These are phyloP conservation scores for Sporothrix globosa DNA, from an alignment of 2,329 filamentous ascomycete genomes.

Conservation along the genomic window DNA sequence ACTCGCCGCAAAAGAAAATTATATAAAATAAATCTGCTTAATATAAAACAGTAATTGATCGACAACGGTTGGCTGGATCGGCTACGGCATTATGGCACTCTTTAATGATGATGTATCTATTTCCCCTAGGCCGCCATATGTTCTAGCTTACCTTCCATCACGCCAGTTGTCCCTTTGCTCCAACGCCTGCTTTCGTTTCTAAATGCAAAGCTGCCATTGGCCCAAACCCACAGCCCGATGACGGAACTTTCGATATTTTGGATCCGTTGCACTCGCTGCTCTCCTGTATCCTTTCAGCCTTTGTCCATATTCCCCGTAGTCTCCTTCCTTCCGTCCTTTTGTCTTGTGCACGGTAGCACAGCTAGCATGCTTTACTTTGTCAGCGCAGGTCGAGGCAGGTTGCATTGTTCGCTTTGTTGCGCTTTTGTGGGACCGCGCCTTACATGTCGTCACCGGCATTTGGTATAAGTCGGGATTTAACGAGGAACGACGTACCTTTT, in stretches of 20 bases:
- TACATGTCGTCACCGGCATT: constrained; percentile 19
- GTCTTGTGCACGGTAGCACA: not conserved
- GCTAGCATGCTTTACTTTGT: constrained; percentile 4
- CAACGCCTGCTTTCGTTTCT: not conserved
- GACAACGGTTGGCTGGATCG: not conserved
- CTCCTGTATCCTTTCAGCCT: not conserved
- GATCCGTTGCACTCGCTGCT: not conserved
- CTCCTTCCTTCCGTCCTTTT: not conserved
- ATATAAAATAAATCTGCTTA: not conserved
- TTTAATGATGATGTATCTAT: constrained; percentile 17
- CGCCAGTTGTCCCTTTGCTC: not conserved
- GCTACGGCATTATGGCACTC: not conserved
- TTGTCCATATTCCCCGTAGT: not conserved
- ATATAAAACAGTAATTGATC: not conserved
- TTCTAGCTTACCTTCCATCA: too few relatives aligned
- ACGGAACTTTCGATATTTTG: not conserved
- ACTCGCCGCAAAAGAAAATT: not conserved
- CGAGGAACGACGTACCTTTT: constrained; percentile 2
- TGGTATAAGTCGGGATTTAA: constrained; percentile 5
- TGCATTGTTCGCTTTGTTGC: not conserved
- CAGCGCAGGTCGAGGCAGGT: not conserved
- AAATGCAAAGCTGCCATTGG: constrained; percentile 18
- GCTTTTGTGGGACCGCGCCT: constrained; percentile 1
- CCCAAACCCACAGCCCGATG: not conserved
- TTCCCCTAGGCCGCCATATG: not conserved